Percentiles rank a stretch among this genome's conserved stretches.
These are phyloP conservation scores for Solanum megistacrolobum DNA, from an alignment of 257 asterid genomes.

Conservation along the genomic window DNA sequence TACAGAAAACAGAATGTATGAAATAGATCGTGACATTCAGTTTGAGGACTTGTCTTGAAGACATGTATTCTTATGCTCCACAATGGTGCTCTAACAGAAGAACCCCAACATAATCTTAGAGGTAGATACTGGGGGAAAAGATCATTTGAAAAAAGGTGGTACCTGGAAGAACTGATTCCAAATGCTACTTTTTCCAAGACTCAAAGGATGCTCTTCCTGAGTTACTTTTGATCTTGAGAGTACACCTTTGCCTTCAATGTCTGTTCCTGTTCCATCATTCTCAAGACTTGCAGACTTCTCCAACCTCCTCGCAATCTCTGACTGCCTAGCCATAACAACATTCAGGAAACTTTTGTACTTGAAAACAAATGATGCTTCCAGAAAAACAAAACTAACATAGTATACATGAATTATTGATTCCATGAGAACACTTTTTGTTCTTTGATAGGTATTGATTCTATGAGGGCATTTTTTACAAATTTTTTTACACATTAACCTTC, in stretches of 20 bases:
- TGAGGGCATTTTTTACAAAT: background rate
- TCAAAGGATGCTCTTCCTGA: conserved; percentile 91
- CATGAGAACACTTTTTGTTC: background rate
- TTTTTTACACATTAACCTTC: background rate
- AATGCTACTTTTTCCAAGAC: conserved; percentile 83
- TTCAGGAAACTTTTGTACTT: conserved; percentile 26
- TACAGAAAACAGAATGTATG: background rate
- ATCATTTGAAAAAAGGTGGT: background rate
- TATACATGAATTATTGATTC: background rate
- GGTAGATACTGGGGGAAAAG: background rate
- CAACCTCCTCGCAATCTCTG: conserved; percentile 85
- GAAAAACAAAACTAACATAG: background rate
- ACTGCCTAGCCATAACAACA: conserved; percentile 85
- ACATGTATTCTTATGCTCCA: background rate
- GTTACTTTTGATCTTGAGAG: conserved; percentile 79
- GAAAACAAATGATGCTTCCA: background rate
- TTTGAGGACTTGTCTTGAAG: background rate
- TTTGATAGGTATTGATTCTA: background rate
- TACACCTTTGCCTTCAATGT: conserved; percentile 43
- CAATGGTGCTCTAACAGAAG: background rate
- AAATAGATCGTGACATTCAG: background rate
- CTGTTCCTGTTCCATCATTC: conserved; percentile 30
- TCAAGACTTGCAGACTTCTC: conserved; percentile 52
- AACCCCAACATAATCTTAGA: background rate
- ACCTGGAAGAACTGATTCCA: conserved; percentile 98